phyloP scores from a whole-genome alignment of 2,329 filamentous ascomycete species.

The Beauveria brongniartii region DNA sequence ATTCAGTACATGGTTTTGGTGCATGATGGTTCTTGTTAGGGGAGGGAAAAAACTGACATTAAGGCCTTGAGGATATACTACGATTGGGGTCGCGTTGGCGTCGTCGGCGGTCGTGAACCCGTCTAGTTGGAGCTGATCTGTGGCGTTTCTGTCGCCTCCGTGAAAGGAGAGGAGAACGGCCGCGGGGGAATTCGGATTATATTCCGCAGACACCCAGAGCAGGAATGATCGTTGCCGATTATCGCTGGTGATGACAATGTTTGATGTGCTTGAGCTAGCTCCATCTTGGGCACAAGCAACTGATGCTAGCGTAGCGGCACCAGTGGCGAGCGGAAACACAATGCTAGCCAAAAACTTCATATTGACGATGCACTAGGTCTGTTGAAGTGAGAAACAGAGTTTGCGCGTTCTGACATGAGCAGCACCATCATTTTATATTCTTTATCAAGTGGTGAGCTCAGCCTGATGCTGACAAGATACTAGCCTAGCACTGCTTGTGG shows the following conservation, averaged over 20 bases:
- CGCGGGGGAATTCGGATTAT: slow-evolving; percentile 20
- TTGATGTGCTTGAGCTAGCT: not conserved
- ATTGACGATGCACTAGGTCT: not conserved
- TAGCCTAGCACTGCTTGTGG: not conserved
- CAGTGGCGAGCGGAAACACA: not conserved
- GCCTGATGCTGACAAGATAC: not conserved
- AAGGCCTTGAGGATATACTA: slow-evolving; percentile 38
- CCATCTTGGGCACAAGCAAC: not conserved
- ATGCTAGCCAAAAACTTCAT: not conserved
- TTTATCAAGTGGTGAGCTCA: not conserved
- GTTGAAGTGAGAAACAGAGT: not conserved
- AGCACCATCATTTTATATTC: not conserved
- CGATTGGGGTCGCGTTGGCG: slow-evolving; percentile 26
- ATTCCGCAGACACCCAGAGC: slow-evolving; percentile 28
- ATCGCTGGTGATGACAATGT: slow-evolving; percentile 9
- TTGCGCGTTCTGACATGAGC: not conserved
- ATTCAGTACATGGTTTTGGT: not conserved
- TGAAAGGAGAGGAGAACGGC: slow-evolving; percentile 38
- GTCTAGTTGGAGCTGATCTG: slow-evolving; percentile 28
- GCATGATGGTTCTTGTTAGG: slow-evolving; percentile 22
- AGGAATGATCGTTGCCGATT: slow-evolving; percentile 22
- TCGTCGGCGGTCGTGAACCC: slow-evolving; percentile 27
- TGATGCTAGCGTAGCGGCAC: not conserved
- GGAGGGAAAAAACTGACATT: slow-evolving; percentile 18
- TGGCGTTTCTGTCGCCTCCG: slow-evolving; percentile 28